Evolutionary conservation across 2,329 filamentous ascomycete genomes (phyloP).

Genomic region (Botrytis porri): DNA sequence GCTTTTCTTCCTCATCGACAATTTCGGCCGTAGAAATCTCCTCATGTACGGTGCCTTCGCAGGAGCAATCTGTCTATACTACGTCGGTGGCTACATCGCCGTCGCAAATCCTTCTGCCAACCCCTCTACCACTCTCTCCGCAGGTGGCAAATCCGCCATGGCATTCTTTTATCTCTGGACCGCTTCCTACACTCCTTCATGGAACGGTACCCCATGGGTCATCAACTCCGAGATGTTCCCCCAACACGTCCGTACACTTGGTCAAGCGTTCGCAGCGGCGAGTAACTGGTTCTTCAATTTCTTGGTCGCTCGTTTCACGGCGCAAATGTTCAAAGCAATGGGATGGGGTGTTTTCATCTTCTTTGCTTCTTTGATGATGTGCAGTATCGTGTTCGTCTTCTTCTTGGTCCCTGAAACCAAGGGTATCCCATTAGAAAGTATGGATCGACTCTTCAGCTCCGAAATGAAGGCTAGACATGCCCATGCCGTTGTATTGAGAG

Average conservation of each 20-base stretch:
- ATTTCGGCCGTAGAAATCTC: slow-evolving; percentile 52
- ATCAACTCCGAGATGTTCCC: slow-evolving; percentile 35
- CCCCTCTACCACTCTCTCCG: slow-evolving; percentile 29
- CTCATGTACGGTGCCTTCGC: slow-evolving; percentile 32
- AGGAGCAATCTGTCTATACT: slow-evolving; percentile 26
- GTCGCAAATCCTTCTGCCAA: slow-evolving; percentile 41
- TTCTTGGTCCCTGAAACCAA: slow-evolving; percentile 66
- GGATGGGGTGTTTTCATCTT: slow-evolving; percentile 67
- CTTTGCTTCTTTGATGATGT: slow-evolving; percentile 61
- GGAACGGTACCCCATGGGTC: slow-evolving; percentile 35
- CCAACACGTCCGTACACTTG: slow-evolving; percentile 64
- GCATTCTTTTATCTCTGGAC: slow-evolving; percentile 77
- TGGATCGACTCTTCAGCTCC: slow-evolving; percentile 58
- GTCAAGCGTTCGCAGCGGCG: slow-evolving; percentile 67
- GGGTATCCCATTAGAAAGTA: slow-evolving; percentile 60
- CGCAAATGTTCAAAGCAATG: slow-evolving; percentile 59
- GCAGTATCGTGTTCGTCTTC: slow-evolving; percentile 57
- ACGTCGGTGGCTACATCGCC: slow-evolving; percentile 32
- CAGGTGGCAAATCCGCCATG: slow-evolving; percentile 55
- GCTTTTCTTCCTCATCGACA: slow-evolving; percentile 58
- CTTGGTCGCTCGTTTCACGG: slow-evolving; percentile 64
- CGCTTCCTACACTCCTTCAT: slow-evolving; percentile 33
- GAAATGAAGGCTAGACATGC: slow-evolving; percentile 28
- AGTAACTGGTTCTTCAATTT: slow-evolving; percentile 71
- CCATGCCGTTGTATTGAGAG: slow-evolving; percentile 31